Evolutionary conservation across 257 asterid genomes (phyloP).

Genomic region (Cordia subcordata): DNA sequence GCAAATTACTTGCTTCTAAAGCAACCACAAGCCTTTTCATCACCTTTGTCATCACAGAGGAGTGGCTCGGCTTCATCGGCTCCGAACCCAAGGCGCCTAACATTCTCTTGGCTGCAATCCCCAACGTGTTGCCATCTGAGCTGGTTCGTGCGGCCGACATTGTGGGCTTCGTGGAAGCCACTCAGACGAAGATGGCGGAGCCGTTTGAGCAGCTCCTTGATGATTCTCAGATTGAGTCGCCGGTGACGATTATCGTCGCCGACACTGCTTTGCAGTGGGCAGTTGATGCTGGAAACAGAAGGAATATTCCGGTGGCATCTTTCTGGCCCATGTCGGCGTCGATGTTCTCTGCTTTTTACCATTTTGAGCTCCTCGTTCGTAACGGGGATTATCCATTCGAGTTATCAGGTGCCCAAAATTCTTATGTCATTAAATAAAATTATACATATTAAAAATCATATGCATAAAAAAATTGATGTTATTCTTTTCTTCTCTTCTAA

Average conservation of each 20-base stretch:
- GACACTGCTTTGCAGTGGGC: constrained; percentile 57
- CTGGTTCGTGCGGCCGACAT: constrained; percentile 46
- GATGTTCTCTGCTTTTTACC: constrained; percentile 42
- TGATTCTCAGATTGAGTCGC: constrained; percentile 3
- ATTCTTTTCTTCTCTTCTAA: too few relatives aligned
- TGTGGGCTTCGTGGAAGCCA: constrained; percentile 43
- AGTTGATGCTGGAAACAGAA: constrained; percentile 39
- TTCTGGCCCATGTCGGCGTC: constrained; percentile 74
- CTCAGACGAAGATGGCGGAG: constrained; percentile 54
- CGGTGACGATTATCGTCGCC: constrained; percentile 29
- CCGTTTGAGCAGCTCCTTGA: constrained; percentile 54
- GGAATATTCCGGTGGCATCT: constrained; percentile 71
- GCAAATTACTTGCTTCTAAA: constrained; percentile 5
- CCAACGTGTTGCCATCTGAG: constrained; percentile 65
- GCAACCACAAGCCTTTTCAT: constrained; percentile 22
- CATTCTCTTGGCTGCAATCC: constrained; percentile 52
- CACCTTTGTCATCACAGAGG: constrained; percentile 62
- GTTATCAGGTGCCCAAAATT: constrained; percentile 51
- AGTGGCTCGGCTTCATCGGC: constrained; percentile 62
- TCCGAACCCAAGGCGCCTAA: constrained; percentile 43
- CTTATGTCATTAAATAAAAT: too few relatives aligned
- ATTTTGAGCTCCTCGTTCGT: constrained; percentile 36
- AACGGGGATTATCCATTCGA: constrained; percentile 43
- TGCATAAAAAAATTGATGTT: too few relatives aligned
- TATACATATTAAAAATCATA: too few relatives aligned